Evolutionary conservation across 1,284 basidiomycete genomes (phyloP).

Genomic region (Cystobasidium slooffiae): DNA sequence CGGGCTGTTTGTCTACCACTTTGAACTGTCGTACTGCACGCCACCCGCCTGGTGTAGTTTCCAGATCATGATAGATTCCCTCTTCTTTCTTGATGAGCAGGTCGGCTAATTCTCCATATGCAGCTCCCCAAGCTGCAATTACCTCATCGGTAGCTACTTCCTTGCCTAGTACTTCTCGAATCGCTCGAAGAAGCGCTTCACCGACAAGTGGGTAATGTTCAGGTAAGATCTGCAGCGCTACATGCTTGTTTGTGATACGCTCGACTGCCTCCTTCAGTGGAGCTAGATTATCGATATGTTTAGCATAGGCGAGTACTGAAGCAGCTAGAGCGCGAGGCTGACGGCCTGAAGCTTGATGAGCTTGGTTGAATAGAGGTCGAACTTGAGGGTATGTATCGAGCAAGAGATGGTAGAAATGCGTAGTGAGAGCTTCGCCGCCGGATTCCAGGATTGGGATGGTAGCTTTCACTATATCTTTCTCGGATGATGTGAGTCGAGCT

Average conservation of each 20-base stretch:
- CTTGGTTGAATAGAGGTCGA: slow-evolving; percentile 51
- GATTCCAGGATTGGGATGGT: slow-evolving; percentile 54
- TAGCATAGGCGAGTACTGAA: slow-evolving; percentile 55
- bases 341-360: slow-evolving; percentile 44
- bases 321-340: slow-evolving; percentile 54
- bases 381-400: slow-evolving; percentile 52
- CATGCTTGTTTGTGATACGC: slow-evolving; percentile 55
- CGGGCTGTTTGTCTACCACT: slow-evolving; percentile 50
- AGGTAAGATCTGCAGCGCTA: slow-evolving; percentile 53
- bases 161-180: slow-evolving; percentile 54
- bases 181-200: slow-evolving; percentile 53
- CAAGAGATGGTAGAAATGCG: slow-evolving; percentile 54
- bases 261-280: slow-evolving; percentile 54
- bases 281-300: slow-evolving; percentile 55
- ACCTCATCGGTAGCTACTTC: slow-evolving; percentile 53
- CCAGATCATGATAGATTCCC: slow-evolving; percentile 50
- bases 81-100: slow-evolving; percentile 55
- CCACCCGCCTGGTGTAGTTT: slow-evolving; percentile 49
- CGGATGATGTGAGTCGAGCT: slow-evolving; percentile 48
- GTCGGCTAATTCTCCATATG: slow-evolving; percentile 52
- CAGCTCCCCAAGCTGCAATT: slow-evolving; percentile 53
- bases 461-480: slow-evolving; percentile 53
- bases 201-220: slow-evolving; percentile 55
- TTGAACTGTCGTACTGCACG: slow-evolving; percentile 53
- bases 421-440: slow-evolving; percentile 54